Evolutionary conservation across 73 alveolate species (phyloP).

Genomic region (Paramecium primaurelia): DNA sequence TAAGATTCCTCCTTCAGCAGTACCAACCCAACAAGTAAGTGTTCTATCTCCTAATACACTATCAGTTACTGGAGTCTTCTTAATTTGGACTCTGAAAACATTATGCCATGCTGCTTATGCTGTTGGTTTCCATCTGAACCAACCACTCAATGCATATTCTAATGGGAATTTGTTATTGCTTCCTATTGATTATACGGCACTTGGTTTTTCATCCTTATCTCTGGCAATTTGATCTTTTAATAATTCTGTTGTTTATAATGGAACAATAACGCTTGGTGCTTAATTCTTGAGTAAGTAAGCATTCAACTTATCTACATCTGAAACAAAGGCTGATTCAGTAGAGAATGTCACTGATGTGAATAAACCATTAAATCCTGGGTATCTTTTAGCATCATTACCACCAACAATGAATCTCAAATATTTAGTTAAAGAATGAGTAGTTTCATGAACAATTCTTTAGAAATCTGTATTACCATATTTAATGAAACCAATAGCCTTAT

Average conservation of each 20-base stretch:
- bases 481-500: not conserved
- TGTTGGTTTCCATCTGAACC: slow-evolving; percentile 51
- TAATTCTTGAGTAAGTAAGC: not conserved
- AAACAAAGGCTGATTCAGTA: not conserved
- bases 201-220: not conserved
- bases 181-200: not conserved
- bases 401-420: slow-evolving; percentile 8
- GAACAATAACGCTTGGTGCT: not conserved
- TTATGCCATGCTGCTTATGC: slow-evolving; percentile 51
- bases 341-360: not conserved
- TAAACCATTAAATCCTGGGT: slow-evolving; percentile 36
- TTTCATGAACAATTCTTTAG: not conserved
- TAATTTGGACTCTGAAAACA: slow-evolving; percentile 45
- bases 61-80: slow-evolving; percentile 31
- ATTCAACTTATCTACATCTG: not conserved
- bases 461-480: not conserved
- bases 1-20: not conserved
- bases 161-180: not conserved
- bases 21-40: slow-evolving; percentile 27
- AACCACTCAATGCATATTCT: slow-evolving; percentile 48
- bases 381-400: slow-evolving; percentile 40
- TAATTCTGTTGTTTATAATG: not conserved
- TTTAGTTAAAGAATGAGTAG: not conserved
- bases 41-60: slow-evolving; percentile 26
- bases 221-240: not conserved